These are phyloP conservation scores for Tulasnella sp. DNA, from an alignment of 768 basidiomycete genomes.

Conservation along the genomic window DNA sequence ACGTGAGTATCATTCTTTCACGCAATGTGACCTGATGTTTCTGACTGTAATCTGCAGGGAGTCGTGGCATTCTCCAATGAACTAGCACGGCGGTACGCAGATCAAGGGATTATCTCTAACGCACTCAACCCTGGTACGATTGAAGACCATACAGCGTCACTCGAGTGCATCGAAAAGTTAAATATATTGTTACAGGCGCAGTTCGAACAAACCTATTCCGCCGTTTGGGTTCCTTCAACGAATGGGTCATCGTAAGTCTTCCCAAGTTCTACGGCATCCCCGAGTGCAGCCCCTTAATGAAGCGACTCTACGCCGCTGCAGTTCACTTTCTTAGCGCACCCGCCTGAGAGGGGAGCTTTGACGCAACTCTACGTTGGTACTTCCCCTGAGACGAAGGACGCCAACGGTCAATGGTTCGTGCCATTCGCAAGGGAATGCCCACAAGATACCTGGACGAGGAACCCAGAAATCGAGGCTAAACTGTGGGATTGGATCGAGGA, in stretches of 20 bases:
- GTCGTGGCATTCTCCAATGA: constrained; percentile 31
- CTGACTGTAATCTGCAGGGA: constrained; percentile 22
- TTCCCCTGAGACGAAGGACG: not conserved
- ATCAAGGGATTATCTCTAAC: constrained; percentile 26
- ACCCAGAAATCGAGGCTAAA: constrained; percentile 32
- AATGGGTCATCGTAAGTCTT: not conserved
- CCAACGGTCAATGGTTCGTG: constrained; percentile 12
- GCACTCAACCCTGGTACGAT: constrained; percentile 32
- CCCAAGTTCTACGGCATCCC: not conserved
- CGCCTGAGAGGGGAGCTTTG: not conserved
- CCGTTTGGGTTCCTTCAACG: not conserved
- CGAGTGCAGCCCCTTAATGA: not conserved
- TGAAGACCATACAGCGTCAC: not conserved
- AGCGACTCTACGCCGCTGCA: not conserved
- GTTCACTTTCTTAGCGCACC: not conserved
- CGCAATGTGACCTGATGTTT: too few relatives aligned
- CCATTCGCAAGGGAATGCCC: not conserved
- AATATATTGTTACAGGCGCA: not conserved
- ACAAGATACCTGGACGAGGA: not conserved
- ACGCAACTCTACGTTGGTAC: constrained; percentile 2
- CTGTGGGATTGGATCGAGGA: constrained; percentile 38
- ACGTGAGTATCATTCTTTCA: not conserved
- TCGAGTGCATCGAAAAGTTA: too few relatives aligned
- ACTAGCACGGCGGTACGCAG: constrained; percentile 24
- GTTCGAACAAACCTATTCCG: not conserved